Base-by-base conservation (phyloP, 441 rosid genomes). In the Euphorbia corollata region DNA sequence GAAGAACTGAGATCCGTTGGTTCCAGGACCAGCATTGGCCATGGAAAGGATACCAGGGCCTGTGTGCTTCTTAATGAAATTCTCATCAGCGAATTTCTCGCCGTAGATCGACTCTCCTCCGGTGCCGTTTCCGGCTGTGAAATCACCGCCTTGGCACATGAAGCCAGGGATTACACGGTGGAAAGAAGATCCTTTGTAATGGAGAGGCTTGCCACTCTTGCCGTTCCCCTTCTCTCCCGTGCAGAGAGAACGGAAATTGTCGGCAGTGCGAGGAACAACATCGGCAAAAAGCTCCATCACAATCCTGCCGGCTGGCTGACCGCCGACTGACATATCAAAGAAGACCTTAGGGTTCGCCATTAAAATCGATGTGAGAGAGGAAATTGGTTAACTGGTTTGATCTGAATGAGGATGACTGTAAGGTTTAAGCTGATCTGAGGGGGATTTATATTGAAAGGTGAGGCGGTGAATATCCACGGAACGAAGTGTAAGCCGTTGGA, bases 211-310 rank as follows among this genome's bases (percentile, higher is more conserved):
- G 16, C 91, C 80, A 51, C n/a, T n/a, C 10, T 77, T 67, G 0
- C 93, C 89, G 0, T 36, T 39, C 6, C 93, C 96, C 34, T 86
- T 92, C 84, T 92, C 95, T 8, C 92, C 89, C 0, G 90, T 92
- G 80, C 95, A 89, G 22, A 92, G 93, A 1, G 87, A 85, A 0
- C 91, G 84, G 86, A 92, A 92, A 76, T 92, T 89, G 80, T 89
- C 93, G 0, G 91, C 96, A 2, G 96, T 89, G 30, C 64, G 71
- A 0, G 95, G 93, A 27, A 27, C 32, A 27, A 27, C 32, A 27
- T 27, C 32, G 32, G 32, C 32, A 27, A 27, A 27, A 4, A 27
- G 32, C 32, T 27, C 32, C 32, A 27, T 27, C 32, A 27, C 32
- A 27, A 27, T 27, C 32, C 32, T 27, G 32, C 32, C 32, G 32